Conservation (phyloP, 495 filamentous ascomycete species). For the Cercophora scortea region DNA sequence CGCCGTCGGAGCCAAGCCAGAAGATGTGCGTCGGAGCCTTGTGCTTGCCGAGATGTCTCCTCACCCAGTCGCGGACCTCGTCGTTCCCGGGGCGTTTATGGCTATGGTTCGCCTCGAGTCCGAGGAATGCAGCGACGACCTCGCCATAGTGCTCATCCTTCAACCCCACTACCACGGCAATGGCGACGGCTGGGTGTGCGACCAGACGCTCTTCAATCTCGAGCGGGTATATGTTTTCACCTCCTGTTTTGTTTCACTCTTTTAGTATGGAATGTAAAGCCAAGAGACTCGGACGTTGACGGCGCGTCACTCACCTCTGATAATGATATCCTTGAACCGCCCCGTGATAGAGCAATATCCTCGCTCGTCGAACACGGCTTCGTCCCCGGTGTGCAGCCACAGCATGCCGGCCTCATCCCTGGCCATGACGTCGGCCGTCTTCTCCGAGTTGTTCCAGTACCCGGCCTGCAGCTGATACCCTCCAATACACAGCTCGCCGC, state of each 20-base stretch:
- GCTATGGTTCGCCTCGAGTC: conserved; percentile 14
- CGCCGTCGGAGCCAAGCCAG: conserved; percentile 54
- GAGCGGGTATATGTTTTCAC: conserved; percentile 59
- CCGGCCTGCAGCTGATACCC: conserved; percentile 62
- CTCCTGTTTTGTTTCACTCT: conserved; percentile 23
- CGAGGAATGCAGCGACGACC: conserved; percentile 57
- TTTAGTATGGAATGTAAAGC: not conserved
- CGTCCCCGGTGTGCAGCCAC: conserved; percentile 65
- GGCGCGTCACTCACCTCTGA: conserved; percentile 31
- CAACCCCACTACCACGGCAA: conserved; percentile 57
- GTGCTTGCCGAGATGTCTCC: conserved; percentile 54
- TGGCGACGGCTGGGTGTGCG: conserved; percentile 44
- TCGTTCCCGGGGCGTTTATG: conserved; percentile 32
- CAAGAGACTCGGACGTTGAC: not conserved
- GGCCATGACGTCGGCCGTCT: conserved; percentile 55
- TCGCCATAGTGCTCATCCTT: conserved; percentile 58
- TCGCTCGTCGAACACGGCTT: conserved; percentile 55
- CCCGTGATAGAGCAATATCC: conserved; percentile 61
- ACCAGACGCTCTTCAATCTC: conserved; percentile 64
- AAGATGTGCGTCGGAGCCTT: conserved; percentile 62
- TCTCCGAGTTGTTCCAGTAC: conserved; percentile 65
- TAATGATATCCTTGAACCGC: conserved; percentile 59
- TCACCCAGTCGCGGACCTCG: conserved; percentile 51
- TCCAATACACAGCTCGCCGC: conserved; percentile 60
- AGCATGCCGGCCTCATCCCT: conserved; percentile 49